Base-by-base conservation (phyloP, 2,329 filamentous ascomycete species). In the Sporothrix mexicana region DNA sequence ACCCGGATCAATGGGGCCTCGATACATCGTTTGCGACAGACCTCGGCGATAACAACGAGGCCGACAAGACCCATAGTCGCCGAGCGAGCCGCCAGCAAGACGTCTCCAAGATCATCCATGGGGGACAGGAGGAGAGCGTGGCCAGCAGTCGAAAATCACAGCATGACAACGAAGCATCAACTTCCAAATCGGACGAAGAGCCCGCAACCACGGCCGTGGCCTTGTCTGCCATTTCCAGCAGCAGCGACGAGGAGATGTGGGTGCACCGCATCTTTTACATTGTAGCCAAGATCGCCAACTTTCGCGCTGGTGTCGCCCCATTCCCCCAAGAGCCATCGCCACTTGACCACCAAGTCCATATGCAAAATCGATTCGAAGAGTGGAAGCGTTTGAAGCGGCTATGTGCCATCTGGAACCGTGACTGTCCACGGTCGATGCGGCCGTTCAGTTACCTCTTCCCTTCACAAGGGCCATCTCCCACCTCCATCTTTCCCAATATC, bases 261-360 rank as follows among this genome's bases (percentile, higher is more conserved):
- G 92, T 94, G 20, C 92, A 97, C 78, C 90, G 93, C 41, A 97
- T 97, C 75, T 85, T 98, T 53, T 97, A 95, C 81, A 92, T 97
- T 75, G 87, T 97, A 67, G 94, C 93, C 66, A 97, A 95, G 79
- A 89, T 97, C 67, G 90, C 91, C 76, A 96, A 97, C 81, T 97
- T 97, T 80, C 89, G 93, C 53, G 91, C 93, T 15, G 89, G 88
- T 17, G 88, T 90, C 41, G 88, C 90, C 1, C 85, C 87, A 20
- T 66, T 66, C 5, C 88, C 88, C 73, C 86, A 89, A 73, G 87
- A 90, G 59, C 80, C 85, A 1, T 88, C 87, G 59, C 84, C 88
- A 7, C 87, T 89, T 72, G 88, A 89, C 57, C 88, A 93, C 78
- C 88, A 92, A 74, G 82, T 88, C 17, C 85, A 89, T 68, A 79